Conservation (phyloP, 306 rosid genomes). For the Malus sieversii region DNA sequence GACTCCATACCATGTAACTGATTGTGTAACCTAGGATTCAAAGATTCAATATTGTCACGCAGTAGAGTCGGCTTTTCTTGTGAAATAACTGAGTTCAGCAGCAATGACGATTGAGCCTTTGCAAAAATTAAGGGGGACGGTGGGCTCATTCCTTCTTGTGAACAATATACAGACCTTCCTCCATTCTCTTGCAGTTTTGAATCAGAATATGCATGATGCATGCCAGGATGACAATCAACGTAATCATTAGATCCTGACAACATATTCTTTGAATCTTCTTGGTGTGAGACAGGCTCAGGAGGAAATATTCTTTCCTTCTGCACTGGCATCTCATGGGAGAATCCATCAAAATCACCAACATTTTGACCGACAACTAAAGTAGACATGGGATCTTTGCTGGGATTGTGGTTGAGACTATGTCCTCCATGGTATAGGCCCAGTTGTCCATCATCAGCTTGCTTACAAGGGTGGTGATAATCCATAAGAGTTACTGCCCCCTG, state of each 20-base stretch:
- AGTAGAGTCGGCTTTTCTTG: constrained; percentile 29
- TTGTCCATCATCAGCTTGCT: constrained; percentile 16
- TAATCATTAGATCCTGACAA: constrained; percentile 29
- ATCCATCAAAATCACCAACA: constrained; percentile 23
- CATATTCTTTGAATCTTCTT: constrained; percentile 22
- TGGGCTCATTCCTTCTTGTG: constrained; percentile 41
- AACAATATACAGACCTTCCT: constrained; percentile 41
- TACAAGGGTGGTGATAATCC: constrained; percentile 18
- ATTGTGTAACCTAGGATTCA: constrained; percentile 31
- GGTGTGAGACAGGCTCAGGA: constrained; percentile 28
- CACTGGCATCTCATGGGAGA: constrained; percentile 25
- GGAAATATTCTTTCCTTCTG: constrained; percentile 26
- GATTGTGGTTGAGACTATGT: constrained; percentile 19
- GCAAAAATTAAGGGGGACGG: constrained; percentile 40
- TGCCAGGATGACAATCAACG: constrained; percentile 25
- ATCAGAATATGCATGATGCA: constrained; percentile 66
- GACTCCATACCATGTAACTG: constrained; percentile 29
- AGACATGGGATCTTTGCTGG: constrained; percentile 15
- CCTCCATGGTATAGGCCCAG: constrained; percentile 24
- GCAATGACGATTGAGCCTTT: constrained; percentile 36
- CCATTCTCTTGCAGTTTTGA: constrained; percentile 55
- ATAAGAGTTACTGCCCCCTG: constrained; percentile 24
- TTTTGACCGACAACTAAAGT: constrained; percentile 21
- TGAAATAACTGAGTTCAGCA: constrained; percentile 24
- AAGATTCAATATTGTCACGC: constrained; percentile 23